phyloP scores from a whole-genome alignment of 345 rosid species.

The Lepidium didymum region DNA sequence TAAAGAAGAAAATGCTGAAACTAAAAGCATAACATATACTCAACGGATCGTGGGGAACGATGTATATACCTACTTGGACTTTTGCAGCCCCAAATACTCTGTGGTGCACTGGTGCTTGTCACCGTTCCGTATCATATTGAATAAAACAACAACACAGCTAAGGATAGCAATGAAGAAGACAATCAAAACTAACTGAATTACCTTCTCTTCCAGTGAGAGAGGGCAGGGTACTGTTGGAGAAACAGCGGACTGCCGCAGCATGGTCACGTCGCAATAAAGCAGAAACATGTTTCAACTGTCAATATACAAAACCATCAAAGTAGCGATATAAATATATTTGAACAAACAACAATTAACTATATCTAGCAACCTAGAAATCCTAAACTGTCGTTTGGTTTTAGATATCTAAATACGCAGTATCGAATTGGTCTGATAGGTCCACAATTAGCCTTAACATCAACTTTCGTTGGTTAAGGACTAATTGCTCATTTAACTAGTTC shows the following conservation, averaged over 20 bases:
- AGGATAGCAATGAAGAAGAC: not conserved
- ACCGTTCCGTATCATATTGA: not conserved
- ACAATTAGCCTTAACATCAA: too few species aligned
- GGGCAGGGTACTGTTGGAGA: conserved; percentile 40
- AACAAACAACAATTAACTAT: not conserved
- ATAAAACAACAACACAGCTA: not conserved
- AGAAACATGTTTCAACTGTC: conserved; percentile 58
- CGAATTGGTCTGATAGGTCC: too few species aligned
- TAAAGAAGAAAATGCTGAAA: not conserved
- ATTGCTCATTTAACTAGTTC: too few species aligned
- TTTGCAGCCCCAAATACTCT: not conserved
- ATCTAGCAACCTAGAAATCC: too few species aligned
- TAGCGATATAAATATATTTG: not conserved
- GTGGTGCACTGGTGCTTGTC: not conserved
- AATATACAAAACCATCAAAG: not conserved
- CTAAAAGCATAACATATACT: not conserved
- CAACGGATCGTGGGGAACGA: not conserved
- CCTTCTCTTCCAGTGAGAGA: conserved; percentile 45
- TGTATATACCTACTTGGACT: not conserved
- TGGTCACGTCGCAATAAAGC: conserved; percentile 42
- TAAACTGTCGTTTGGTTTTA: too few species aligned
- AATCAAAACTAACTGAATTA: conserved; percentile 7
- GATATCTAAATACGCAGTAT: too few species aligned
- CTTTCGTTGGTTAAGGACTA: too few species aligned
- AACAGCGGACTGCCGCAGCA: conserved; percentile 46